Base-by-base conservation (phyloP, 106 monocot species). In the Posidonia australis region DNA sequence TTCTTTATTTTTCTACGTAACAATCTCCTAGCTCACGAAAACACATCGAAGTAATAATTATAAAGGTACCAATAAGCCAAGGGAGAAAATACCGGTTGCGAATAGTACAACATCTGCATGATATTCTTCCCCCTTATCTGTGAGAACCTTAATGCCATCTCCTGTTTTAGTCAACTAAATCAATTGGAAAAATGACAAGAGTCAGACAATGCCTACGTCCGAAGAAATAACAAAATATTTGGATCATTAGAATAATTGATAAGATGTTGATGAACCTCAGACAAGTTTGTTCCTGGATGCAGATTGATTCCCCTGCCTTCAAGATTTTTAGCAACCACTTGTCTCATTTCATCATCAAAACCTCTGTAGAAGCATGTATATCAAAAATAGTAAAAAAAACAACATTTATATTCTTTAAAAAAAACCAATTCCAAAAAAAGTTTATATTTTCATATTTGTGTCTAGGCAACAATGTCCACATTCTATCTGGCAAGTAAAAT, bases 311-410 rank as follows among this genome's bases (percentile, higher is more conserved):
- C 98, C 49, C 98, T 86, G 58, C 91, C 88, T 66, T 91, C 80
- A 62, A 99, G 98, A 70, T 99, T 99, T 78, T 56, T 88, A 46
- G 98, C 87, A 54, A 99, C 88, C 24, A 82, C 77, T 47, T 69
- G 32, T 74, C 88, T 81, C 91, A 91, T 91, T 77, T 99, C 98
- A 76, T 91, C 91, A 83, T 99, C 98, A 81, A 99, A 99, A 64
- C 91, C 98, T 77, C 98, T 98, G 80, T 9, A 20, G 23, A 68
- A 49, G 13, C 16, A 14, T 6, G 30, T 31, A 53, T 6, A 66
- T 32, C 66, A 66, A 66, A n/a, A 26, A 27, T 28, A 64, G n/a
- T 14, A 49, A 10, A 49, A 56, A 25, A 56, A 18, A 56, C 24
- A 56, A n/a, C n/a, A n/a, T n/a, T n/a, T n/a, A n/a, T n/a, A n/a